Evolutionary conservation across 1,139 yeast species (phyloP), one percentile per base, ranked within the genome.

Genomic region (Debaryomyces sp.): DNA sequence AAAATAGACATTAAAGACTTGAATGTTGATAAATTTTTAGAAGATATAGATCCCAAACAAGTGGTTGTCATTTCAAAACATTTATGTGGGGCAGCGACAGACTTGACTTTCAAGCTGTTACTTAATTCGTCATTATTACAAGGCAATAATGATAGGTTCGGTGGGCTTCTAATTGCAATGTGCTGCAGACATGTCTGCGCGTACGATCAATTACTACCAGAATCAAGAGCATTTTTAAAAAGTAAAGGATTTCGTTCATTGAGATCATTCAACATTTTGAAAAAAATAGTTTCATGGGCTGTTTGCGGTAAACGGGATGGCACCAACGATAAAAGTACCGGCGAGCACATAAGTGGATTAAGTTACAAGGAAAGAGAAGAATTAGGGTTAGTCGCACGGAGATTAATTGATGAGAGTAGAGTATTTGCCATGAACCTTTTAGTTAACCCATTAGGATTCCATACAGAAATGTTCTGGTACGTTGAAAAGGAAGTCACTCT

Each of bases 61-160:
- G 64, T 80, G 33, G 84, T 86, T 10, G 89, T 85, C 2, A 82
- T 90, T 2, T 89, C 96, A 2, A 91, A 91, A 64, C 97, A 91
- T 68, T 69, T 91, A 40, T 91, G 97, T 68, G 97, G 97, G 6
- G 96, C 88, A 5, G 97, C 97, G 1, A 91, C 97, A 0, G 97
- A 91, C 63, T 71, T 91, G 44, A 87, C 97, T 0, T 66, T 91
- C 35, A 77, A 84, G 55, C 87, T 91, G 70, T 62, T 89, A 1
- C 53, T 76, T 27, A 84, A 83, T 50, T 77, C 82, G 23, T 36
- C 55, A 1, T 44, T 70, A 26, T 35, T 62, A 13, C 42, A 47
- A 1, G 49, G 50, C 6, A 43, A 50, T 8, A 41, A 40, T 5
- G 44, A 45, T 1, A 51, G 49, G 23, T 66, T 83, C 46, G 66